These are phyloP conservation scores for Saccharomycopsis hybrid DNA, from an alignment of 1,139 yeast genomes.

Conservation along the genomic window DNA sequence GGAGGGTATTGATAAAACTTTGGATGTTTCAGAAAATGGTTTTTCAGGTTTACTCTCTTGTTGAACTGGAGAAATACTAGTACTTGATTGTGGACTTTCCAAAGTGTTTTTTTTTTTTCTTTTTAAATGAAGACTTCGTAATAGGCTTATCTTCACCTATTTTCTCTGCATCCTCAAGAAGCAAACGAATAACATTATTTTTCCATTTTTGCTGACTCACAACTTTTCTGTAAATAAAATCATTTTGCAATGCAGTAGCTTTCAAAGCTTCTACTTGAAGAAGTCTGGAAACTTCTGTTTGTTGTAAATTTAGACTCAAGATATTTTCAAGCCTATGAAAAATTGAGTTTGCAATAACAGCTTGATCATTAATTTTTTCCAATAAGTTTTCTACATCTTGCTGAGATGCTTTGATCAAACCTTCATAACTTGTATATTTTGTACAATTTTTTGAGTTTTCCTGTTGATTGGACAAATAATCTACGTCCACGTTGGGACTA, in stretches of 20 bases:
- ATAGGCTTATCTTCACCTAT: too few relatives aligned
- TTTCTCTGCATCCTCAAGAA: too few relatives aligned
- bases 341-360: not conserved
- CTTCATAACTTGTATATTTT: not conserved
- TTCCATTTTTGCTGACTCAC: too few relatives aligned
- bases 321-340: not conserved
- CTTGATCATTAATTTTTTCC: not conserved
- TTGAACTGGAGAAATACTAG: too few relatives aligned
- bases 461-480: not conserved
- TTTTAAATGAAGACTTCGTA: too few relatives aligned
- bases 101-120: too few relatives aligned
- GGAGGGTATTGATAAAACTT: too few relatives aligned
- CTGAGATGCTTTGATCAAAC: not conserved
- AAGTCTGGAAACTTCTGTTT: not conserved
- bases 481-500: not conserved
- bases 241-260: constrained; percentile 1
- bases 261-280: not conserved
- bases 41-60: too few relatives aligned
- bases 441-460: not conserved
- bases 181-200: too few relatives aligned
- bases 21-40: too few relatives aligned
- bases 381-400: not conserved
- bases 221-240: constrained; percentile 1
- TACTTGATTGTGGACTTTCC: too few relatives aligned
- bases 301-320: not conserved